These are phyloP conservation scores for Eucalyptus pauciflora DNA, from an alignment of 345 rosid species.

Conservation along the genomic window DNA sequence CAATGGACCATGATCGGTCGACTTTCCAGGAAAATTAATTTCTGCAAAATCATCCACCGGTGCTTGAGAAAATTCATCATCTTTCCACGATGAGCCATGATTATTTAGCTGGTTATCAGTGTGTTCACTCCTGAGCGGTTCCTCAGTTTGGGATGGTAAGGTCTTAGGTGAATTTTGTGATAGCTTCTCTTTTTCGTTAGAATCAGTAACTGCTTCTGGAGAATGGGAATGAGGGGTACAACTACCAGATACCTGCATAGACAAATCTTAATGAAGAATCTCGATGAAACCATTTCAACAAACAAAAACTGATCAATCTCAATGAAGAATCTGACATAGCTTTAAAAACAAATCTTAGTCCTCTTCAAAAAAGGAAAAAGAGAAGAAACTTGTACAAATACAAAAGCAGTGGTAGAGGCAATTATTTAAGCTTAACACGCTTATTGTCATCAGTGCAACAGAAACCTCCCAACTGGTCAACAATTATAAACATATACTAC, in stretches of 20 bases:
- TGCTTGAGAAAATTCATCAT: constrained; percentile 13
- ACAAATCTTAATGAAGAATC: neutral
- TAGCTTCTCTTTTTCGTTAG: constrained; percentile 12
- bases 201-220: constrained; percentile 14
- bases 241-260: neutral
- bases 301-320: neutral
- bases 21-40: constrained; percentile 11
- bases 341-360: neutral
- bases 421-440: neutral
- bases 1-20: constrained; percentile 5
- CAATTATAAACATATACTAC: neutral
- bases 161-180: constrained; percentile 16
- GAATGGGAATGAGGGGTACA: constrained; percentile 11
- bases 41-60: constrained; percentile 4
- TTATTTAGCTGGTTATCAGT: constrained; percentile 1
- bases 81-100: neutral
- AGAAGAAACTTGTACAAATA: neutral
- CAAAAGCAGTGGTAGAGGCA: neutral
- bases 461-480: neutral
- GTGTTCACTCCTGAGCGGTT: constrained; percentile 10
- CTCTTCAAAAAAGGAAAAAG: neutral
- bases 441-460: neutral
- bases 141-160: constrained; percentile 9
- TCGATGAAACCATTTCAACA: constrained; percentile 33
- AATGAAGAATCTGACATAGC: neutral